phyloP scores from a whole-genome alignment of 106 monocot species.

The Dendrobium nobile region DNA sequence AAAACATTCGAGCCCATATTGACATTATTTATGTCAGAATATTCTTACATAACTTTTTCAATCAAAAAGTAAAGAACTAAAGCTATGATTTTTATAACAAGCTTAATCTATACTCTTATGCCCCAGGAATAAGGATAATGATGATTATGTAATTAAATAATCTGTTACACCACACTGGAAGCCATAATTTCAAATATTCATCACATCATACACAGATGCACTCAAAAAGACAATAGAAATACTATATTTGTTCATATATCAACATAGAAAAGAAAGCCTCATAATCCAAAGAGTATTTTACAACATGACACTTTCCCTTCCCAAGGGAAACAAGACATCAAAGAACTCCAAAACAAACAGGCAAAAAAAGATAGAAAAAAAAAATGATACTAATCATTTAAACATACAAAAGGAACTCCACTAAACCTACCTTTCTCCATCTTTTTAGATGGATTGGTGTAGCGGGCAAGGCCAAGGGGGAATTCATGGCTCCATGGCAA shows the following conservation, averaged over 20 bases:
- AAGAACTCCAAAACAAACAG: not conserved
- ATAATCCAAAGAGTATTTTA: not conserved
- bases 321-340: not conserved
- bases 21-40: too few species aligned
- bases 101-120: too few species aligned
- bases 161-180: too few species aligned
- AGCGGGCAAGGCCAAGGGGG: not conserved
- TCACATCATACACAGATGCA: too few species aligned
- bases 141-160: too few species aligned
- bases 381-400: not conserved
- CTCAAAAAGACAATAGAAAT: not conserved
- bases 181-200: too few species aligned
- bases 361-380: not conserved
- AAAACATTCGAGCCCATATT: too few species aligned
- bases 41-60: too few species aligned
- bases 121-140: too few species aligned
- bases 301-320: constrained; percentile 6
- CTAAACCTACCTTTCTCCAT: constrained; percentile 1
- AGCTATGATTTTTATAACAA: too few species aligned
- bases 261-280: not conserved
- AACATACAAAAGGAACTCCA: constrained; percentile 9
- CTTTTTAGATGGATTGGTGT: not conserved
- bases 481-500: constrained; percentile 18
- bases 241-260: not conserved
- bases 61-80: too few species aligned